Evolutionary conservation across 148 eudicot species (phyloP).

Genomic region (Vaccinium darrowii): DNA sequence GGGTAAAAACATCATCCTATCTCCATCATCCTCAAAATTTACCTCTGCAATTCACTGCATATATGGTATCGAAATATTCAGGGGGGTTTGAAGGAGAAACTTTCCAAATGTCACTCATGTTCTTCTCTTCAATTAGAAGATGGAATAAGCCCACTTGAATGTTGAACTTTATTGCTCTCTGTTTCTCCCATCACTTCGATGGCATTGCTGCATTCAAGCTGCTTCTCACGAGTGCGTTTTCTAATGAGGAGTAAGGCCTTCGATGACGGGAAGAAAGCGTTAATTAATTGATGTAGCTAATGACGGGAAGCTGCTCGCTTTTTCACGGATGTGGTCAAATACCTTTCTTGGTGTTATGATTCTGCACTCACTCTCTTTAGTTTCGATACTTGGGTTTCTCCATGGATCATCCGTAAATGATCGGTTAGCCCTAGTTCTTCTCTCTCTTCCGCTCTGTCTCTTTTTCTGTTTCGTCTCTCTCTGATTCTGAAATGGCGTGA

Average conservation of each 20-base stretch:
- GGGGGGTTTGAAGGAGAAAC: constrained; percentile 17
- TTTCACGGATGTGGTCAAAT: constrained; percentile 84
- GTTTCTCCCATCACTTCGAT: constrained; percentile 24
- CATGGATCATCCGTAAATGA: no score
- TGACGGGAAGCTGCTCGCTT: constrained; percentile 72
- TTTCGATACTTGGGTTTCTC: constrained; percentile 19
- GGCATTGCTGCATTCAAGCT: constrained; percentile 28
- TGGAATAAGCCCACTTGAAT: constrained; percentile 15
- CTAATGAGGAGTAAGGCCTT: constrained; percentile 47
- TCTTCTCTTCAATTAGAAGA: constrained; percentile 28
- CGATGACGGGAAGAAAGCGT: constrained; percentile 39
- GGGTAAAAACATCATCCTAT: no score
- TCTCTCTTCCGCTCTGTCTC: no score
- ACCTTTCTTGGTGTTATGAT: constrained; percentile 62
- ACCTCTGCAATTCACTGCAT: constrained; percentile 23
- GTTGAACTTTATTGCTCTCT: constrained; percentile 20
- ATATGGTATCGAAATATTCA: constrained; percentile 22
- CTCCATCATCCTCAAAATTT: no score
- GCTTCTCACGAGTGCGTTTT: constrained; percentile 49
- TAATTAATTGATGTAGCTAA: constrained; percentile 34
- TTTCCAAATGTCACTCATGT: constrained; percentile 13
- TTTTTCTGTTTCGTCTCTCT: no score
- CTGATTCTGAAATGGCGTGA: no score
- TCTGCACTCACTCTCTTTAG: constrained; percentile 65
- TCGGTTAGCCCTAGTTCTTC: no score